A percentile compares a stretch with the other conserved stretches of the same genome.
phyloP scores from a whole-genome alignment of 2,329 filamentous ascomycete species.

The Diaporthe caulivora region DNA sequence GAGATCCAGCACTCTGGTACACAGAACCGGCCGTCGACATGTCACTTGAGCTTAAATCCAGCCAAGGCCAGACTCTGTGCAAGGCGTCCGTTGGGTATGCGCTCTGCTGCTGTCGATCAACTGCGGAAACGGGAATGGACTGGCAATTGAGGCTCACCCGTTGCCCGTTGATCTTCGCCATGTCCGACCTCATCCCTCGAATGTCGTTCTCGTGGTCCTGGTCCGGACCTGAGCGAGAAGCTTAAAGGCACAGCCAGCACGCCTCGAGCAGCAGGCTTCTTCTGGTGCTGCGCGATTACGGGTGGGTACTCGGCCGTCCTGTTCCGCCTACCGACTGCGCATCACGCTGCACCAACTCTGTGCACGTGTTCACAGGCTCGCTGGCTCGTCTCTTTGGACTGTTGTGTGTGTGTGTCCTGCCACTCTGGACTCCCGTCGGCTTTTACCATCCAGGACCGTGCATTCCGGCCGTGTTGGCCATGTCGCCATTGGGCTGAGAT shows the following conservation, averaged over 20 bases:
- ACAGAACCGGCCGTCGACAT: slow-evolving; percentile 5
- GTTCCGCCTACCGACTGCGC: not conserved
- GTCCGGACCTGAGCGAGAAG: not conserved
- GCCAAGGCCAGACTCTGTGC: slow-evolving; percentile 9
- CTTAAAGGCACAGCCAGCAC: not conserved
- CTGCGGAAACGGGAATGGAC: slow-evolving; percentile 26
- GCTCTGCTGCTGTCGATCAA: slow-evolving; percentile 30
- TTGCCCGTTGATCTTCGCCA: slow-evolving; percentile 12
- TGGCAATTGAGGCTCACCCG: slow-evolving; percentile 29
- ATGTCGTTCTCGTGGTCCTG: not conserved
- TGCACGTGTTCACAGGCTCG: not conserved
- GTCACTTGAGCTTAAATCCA: slow-evolving; percentile 13
- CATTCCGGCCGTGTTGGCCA: not conserved
- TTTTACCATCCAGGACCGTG: slow-evolving; percentile 9
- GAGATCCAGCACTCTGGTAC: slow-evolving; percentile 9
- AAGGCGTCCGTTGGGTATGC: not conserved
- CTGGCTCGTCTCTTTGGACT: not conserved
- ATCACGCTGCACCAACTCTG: not conserved
- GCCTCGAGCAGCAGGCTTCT: too few relatives aligned
- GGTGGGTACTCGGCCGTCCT: not conserved
- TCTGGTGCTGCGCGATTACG: slow-evolving; percentile 5
- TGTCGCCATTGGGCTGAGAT: slow-evolving; percentile 32
- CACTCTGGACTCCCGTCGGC: slow-evolving; percentile 9
- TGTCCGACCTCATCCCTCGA: slow-evolving; percentile 15
- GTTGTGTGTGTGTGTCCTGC: not conserved